Conservation (phyloP, 1,139 yeast species). For the Hyphopichia burtonii region DNA sequence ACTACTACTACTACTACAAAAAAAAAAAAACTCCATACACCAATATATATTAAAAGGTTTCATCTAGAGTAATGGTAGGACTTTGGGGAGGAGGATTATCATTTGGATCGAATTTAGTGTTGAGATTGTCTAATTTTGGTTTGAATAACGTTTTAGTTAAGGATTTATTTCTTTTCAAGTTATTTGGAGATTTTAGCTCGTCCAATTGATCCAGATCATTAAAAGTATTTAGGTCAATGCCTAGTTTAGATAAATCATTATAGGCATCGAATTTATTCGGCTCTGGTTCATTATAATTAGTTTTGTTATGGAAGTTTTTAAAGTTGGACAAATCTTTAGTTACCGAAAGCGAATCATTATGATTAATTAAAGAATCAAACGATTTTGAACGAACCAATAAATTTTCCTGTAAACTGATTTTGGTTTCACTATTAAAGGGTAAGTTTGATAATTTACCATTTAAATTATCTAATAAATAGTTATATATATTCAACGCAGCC, state of each 20-base stretch:
- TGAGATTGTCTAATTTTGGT: slow-evolving; percentile 25
- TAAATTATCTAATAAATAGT: slow-evolving; percentile 14
- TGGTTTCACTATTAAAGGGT: slow-evolving; percentile 16
- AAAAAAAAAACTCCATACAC: not conserved
- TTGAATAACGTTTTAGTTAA: slow-evolving; percentile 37
- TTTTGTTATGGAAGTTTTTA: slow-evolving; percentile 20
- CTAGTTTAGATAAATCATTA: slow-evolving; percentile 28
- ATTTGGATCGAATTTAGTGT: slow-evolving; percentile 4
- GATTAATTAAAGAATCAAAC: slow-evolving; percentile 24
- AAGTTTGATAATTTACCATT: slow-evolving; percentile 5
- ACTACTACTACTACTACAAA: no score
- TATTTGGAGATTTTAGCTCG: slow-evolving; percentile 13
- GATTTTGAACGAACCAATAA: slow-evolving; percentile 40
- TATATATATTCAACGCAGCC: slow-evolving; percentile 26
- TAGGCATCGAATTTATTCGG: slow-evolving; percentile 34
- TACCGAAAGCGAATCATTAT: slow-evolving; percentile 15
- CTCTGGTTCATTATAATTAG: slow-evolving; percentile 37
- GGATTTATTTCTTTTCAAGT: slow-evolving; percentile 21
- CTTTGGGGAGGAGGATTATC: slow-evolving; percentile 19
- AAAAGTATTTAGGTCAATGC: slow-evolving; percentile 26
- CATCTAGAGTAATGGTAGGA: slow-evolving; percentile 45
- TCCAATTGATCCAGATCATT: slow-evolving; percentile 22
- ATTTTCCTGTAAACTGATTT: slow-evolving; percentile 43
- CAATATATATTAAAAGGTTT: slow-evolving; percentile 15
- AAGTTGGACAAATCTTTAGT: slow-evolving; percentile 25